phyloP scores from a whole-genome alignment of 176 grass and related monocot species.

The Echinochloa phyllopogon region DNA sequence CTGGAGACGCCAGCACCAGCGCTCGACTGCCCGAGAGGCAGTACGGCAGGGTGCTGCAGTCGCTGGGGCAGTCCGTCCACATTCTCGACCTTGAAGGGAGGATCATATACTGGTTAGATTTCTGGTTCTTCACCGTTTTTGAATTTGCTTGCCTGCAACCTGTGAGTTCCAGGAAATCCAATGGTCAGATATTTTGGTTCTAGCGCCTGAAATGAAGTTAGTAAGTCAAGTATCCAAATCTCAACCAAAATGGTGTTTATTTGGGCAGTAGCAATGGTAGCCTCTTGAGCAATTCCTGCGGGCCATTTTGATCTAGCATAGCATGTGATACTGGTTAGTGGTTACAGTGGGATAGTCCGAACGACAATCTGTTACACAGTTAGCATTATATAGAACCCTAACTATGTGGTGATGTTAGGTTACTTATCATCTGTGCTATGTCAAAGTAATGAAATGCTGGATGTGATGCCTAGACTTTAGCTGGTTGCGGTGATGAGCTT shows the following conservation, averaged over 20 bases:
- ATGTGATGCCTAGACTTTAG: constrained; percentile 8
- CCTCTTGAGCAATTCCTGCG: constrained; percentile 8
- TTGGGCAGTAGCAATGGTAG: not conserved
- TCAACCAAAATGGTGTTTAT: not conserved
- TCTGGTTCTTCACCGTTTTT: constrained; percentile 23
- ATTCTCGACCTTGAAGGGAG: constrained; percentile 82
- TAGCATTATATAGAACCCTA: not conserved
- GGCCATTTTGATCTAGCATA: constrained; percentile 36
- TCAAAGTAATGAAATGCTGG: not conserved
- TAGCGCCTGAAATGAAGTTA: constrained; percentile 12
- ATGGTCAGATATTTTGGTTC: not conserved
- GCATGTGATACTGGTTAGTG: not conserved
- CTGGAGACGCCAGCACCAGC: constrained; percentile 24
- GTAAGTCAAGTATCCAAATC: not conserved
- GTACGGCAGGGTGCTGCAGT: constrained; percentile 68
- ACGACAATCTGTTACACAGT: not conserved
- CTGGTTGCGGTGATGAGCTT: constrained; percentile 4
- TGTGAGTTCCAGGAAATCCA: constrained; percentile 12
- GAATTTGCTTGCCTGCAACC: not conserved
- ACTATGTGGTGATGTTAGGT: not conserved
- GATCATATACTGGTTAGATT: constrained; percentile 94
- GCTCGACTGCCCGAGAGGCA: constrained; percentile 72
- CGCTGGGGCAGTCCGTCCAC: constrained; percentile 88
- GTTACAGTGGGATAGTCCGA: not conserved
- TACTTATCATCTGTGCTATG: constrained; percentile 30